phyloP scores from a whole-genome alignment of 495 filamentous ascomycete genomes.

The Stereocaulon alpinum region DNA sequence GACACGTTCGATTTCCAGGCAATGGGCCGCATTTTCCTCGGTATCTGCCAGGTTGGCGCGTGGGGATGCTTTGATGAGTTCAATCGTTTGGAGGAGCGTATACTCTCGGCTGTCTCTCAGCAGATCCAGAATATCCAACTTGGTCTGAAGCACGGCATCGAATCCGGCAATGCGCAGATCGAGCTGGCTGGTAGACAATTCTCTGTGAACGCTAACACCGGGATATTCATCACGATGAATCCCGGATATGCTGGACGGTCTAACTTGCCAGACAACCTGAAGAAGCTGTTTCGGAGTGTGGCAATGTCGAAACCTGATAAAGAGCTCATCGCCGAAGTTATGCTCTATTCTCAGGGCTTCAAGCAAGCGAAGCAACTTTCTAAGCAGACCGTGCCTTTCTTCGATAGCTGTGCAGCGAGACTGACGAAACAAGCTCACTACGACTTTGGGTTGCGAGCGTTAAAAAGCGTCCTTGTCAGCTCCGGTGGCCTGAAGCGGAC shows the following conservation, averaged over 20 bases:
- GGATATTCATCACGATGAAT: constrained; percentile 99
- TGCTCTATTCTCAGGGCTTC: constrained; percentile 99
- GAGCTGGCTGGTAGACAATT: constrained; percentile 87
- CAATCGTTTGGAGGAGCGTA: constrained; percentile 94
- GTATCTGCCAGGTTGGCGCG: constrained; percentile 97
- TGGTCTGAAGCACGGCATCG: constrained; percentile 69
- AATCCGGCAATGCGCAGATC: constrained; percentile 74
- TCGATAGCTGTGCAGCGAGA: constrained; percentile 70
- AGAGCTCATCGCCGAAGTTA: constrained; percentile 97
- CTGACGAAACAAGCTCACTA: constrained; percentile 97
- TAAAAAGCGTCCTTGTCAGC: constrained; percentile 97
- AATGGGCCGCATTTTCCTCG: constrained; percentile 98
- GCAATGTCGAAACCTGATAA: constrained; percentile 99
- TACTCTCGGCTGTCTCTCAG: constrained; percentile 93
- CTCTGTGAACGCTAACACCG: constrained; percentile 78
- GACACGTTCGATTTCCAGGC: constrained; percentile 99
- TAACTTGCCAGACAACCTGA: constrained; percentile 95
- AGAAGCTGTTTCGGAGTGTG: constrained; percentile 97
- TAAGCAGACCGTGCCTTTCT: constrained; percentile 93
- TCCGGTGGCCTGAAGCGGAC: constrained; percentile 91
- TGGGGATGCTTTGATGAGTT: constrained; percentile 99
- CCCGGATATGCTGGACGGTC: constrained; percentile 96
- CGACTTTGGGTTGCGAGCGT: constrained; percentile 91
- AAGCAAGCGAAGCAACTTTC: constrained; percentile 86
- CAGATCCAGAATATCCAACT: constrained; percentile 99